phyloP scores from a whole-genome alignment of 108 stramenopile species.

The Pseudonitzschia pungens region DNA sequence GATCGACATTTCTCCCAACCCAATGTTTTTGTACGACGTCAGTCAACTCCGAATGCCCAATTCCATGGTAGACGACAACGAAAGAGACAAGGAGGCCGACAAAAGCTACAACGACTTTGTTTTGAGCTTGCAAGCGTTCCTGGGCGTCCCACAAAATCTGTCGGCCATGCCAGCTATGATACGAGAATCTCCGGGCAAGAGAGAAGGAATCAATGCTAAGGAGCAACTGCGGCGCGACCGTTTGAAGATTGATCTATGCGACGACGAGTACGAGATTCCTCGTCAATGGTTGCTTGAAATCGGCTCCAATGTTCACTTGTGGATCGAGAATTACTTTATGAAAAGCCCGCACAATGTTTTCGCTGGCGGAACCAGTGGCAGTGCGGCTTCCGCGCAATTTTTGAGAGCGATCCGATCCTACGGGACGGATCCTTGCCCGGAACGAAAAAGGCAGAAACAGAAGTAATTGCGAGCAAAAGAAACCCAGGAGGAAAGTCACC shows the following conservation, averaged over 20 bases:
- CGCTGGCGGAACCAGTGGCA: neutral
- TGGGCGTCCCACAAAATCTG: constrained; percentile 3
- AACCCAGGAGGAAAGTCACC: too few relatives aligned
- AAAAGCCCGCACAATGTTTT: constrained; percentile 31
- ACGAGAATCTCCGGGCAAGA: constrained; percentile 4
- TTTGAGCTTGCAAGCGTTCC: constrained; percentile 7
- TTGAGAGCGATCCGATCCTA: neutral
- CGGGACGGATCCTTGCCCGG: constrained; percentile 7
- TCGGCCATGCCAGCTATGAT: constrained; percentile 27
- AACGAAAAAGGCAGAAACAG: neutral
- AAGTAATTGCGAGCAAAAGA: neutral
- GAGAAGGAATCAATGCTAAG: constrained; percentile 7
- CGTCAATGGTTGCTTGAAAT: constrained; percentile 40
- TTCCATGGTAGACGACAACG: neutral
- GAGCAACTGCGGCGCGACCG: constrained; percentile 20
- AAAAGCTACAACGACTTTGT: constrained; percentile 18
- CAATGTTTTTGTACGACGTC: constrained; percentile 47
- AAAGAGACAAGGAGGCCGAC: neutral
- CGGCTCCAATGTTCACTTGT: constrained; percentile 26
- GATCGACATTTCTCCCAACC: constrained; percentile 18
- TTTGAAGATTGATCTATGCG: constrained; percentile 45
- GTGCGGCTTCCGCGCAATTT: neutral
- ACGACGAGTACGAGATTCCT: constrained; percentile 23
- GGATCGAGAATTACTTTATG: constrained; percentile 49
- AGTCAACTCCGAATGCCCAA: constrained; percentile 32